Evolutionary conservation across 2,329 filamentous ascomycete species (phyloP).

Genomic region (Cyanodermella asteris): DNA sequence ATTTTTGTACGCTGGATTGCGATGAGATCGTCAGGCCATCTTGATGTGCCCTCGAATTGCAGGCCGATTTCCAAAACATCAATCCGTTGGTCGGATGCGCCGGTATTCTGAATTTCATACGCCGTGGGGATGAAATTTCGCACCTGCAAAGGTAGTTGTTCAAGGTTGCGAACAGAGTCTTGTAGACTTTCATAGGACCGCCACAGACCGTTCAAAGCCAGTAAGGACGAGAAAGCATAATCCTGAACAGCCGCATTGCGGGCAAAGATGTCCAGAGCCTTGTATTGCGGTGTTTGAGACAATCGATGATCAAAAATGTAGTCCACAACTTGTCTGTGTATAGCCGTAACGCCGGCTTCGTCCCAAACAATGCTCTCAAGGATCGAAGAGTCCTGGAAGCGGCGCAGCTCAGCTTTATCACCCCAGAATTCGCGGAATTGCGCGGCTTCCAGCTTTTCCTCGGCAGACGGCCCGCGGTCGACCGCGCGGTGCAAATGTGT

Average conservation of each 20-base stretch:
- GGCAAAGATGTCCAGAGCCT: too few relatives aligned
- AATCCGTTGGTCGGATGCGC: too few relatives aligned
- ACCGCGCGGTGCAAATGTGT: slow-evolving; percentile 52
- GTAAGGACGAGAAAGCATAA: too few relatives aligned
- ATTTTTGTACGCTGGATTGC: slow-evolving; percentile 89
- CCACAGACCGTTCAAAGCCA: too few relatives aligned
- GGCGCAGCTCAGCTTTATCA: slow-evolving; percentile 71
- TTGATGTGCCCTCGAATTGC: slow-evolving; percentile 78
- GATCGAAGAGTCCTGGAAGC: slow-evolving; percentile 90
- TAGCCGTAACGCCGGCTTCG: too few relatives aligned
- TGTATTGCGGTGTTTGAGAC: slow-evolving; percentile 50
- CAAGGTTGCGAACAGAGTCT: too few relatives aligned
- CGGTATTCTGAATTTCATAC: too few relatives aligned
- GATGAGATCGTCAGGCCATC: slow-evolving; percentile 79
- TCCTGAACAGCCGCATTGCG: too few relatives aligned
- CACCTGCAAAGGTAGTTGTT: too few relatives aligned
- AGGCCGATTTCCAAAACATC: slow-evolving; percentile 65
- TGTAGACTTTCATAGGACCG: too few relatives aligned
- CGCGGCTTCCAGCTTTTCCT: slow-evolving; percentile 62
- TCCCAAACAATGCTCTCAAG: slow-evolving; percentile 85
- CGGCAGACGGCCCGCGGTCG: slow-evolving; percentile 70
- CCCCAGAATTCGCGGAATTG: slow-evolving; percentile 87
- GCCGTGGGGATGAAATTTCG: too few relatives aligned
- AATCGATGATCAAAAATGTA: slow-evolving; percentile 57
- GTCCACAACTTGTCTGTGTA: too few relatives aligned